Percentiles rank a stretch among this genome's conserved stretches.
phyloP scores from a whole-genome alignment of 257 asterid genomes.

The Capsicum rhomboideum region DNA sequence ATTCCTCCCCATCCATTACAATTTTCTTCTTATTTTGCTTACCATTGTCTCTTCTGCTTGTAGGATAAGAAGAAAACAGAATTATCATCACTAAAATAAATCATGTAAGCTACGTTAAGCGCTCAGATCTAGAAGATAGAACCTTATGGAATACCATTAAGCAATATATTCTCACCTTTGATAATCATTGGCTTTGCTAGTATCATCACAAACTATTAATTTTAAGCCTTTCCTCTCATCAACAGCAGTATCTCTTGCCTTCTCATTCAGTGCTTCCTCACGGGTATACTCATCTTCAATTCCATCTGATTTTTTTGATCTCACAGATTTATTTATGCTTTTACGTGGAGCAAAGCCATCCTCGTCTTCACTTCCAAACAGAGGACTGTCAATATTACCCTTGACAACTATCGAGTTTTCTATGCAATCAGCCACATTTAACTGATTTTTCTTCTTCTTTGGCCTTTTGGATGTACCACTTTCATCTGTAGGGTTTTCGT shows the following conservation, averaged over 20 bases:
- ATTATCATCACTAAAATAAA: neutral
- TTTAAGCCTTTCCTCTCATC: constrained; percentile 17
- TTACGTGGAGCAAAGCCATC: constrained; percentile 57
- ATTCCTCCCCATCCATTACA: too few species aligned
- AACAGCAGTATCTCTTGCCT: constrained; percentile 20
- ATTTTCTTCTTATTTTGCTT: constrained; percentile 50
- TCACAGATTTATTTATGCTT: constrained; percentile 13
- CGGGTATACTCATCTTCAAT: neutral
- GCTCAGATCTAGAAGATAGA: neutral
- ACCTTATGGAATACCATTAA: neutral
- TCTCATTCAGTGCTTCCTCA: constrained; percentile 8
- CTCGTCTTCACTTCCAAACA: constrained; percentile 75
- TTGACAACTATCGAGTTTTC: constrained; percentile 34
- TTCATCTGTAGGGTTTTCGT: constrained; percentile 37
- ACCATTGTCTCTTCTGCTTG: constrained; percentile 14
- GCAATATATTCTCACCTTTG: constrained; percentile 31
- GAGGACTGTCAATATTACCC: constrained; percentile 25
- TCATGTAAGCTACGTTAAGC: neutral
- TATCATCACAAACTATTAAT: constrained; percentile 48
- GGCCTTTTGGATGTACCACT: constrained; percentile 26
- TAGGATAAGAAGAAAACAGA: neutral
- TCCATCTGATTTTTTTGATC: constrained; percentile 14
- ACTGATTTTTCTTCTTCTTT: constrained; percentile 46
- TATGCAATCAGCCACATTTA: constrained; percentile 6
- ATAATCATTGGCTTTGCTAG: constrained; percentile 26